Conservation (phyloP, 2,329 filamentous ascomycete genomes). For the Xylariaceae sp. region DNA sequence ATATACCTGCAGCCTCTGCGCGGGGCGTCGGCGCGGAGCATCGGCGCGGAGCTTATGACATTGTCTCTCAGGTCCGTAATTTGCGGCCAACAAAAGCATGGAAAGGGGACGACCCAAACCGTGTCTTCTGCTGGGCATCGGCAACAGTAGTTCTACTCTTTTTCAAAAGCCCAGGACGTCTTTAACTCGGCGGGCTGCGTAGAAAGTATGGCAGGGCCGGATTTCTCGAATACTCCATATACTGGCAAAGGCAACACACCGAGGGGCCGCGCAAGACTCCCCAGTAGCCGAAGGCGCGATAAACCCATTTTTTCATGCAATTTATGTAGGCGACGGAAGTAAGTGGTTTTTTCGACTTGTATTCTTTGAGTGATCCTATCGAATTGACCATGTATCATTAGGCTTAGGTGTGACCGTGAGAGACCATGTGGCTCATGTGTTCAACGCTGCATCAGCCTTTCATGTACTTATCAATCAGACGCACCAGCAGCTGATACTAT, state of each 20-base stretch:
- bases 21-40: background rate
- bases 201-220: too few relatives aligned
- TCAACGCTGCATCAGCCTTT: constrained; percentile 10
- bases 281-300: constrained; percentile 27
- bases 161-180: too few relatives aligned
- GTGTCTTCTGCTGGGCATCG: too few relatives aligned
- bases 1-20: background rate
- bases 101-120: too few relatives aligned
- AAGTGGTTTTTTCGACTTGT: constrained; percentile 13
- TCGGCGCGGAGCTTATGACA: background rate
- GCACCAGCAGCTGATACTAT: constrained; percentile 1
- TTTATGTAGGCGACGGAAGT: constrained; percentile 31
- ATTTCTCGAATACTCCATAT: background rate
- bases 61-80: background rate
- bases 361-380: background rate
- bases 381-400: background rate
- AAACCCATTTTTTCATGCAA: constrained; percentile 33
- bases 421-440: constrained; percentile 22
- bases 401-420: constrained; percentile 21
- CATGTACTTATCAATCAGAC: constrained; percentile 21
- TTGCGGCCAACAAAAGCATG: too few relatives aligned
- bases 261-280: constrained; percentile 8
- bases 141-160: too few relatives aligned
- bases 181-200: too few relatives aligned
- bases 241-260: constrained; percentile 6